Evolutionary conservation across 169 alveolate genomes (phyloP).

Genomic region (Cryptosporidium meleagridis): DNA sequence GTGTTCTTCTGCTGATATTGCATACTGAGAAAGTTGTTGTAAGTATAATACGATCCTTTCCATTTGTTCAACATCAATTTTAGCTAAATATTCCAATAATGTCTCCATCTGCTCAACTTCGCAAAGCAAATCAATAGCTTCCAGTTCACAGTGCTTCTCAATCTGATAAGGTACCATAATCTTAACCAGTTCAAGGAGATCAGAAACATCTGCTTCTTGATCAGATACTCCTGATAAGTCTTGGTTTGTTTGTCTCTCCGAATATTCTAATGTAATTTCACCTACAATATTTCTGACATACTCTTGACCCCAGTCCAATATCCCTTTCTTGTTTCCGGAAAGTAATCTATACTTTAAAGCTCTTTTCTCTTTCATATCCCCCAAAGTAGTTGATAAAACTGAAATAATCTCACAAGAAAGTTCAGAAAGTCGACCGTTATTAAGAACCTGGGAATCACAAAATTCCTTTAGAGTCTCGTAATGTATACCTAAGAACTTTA

Average conservation of each 20-base stretch:
- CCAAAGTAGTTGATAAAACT: slow-evolving; percentile 75
- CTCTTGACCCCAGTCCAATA: slow-evolving; percentile 81
- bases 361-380: slow-evolving; percentile 76
- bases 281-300: slow-evolving; percentile 77
- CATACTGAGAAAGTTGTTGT: slow-evolving; percentile 79
- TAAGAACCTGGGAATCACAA: slow-evolving; percentile 76
- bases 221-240: slow-evolving; percentile 63
- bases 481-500: slow-evolving; percentile 85
- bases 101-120: slow-evolving; percentile 86
- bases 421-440: not conserved
- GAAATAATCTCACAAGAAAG: slow-evolving; percentile 77
- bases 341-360: slow-evolving; percentile 65
- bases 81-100: slow-evolving; percentile 72
- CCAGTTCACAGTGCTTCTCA: slow-evolving; percentile 86
- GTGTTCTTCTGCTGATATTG: slow-evolving; percentile 81
- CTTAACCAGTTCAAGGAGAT: slow-evolving; percentile 80
- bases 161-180: slow-evolving; percentile 86
- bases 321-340: slow-evolving; percentile 75
- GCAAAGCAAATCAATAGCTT: slow-evolving; percentile 86
- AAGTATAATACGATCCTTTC: slow-evolving; percentile 82
- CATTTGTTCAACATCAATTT: slow-evolving; percentile 81
- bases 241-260: slow-evolving; percentile 67
- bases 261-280: slow-evolving; percentile 77
- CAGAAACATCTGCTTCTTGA: slow-evolving; percentile 56
- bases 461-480: slow-evolving; percentile 78